A percentile compares a stretch with the other conserved stretches of the same genome.
These are phyloP conservation scores for Ophioceras dolichostomum DNA, from an alignment of 2,329 filamentous ascomycete species.

Conservation along the genomic window DNA sequence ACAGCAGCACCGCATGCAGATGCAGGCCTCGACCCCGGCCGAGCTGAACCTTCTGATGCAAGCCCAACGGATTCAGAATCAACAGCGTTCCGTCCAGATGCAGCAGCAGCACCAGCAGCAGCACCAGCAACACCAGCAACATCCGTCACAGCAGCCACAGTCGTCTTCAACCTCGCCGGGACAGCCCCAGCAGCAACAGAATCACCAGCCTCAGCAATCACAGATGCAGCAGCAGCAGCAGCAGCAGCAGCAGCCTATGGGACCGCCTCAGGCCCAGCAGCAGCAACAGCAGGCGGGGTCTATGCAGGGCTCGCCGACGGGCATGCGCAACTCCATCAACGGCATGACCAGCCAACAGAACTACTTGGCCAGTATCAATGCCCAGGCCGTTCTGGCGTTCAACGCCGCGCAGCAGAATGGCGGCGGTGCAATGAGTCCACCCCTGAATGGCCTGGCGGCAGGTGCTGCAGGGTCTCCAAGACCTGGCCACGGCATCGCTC, in stretches of 20 bases:
- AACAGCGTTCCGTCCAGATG: slow-evolving; percentile 35
- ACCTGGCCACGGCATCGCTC: background rate
- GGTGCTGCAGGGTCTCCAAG: background rate
- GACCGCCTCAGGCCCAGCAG: background rate
- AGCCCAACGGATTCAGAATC: slow-evolving; percentile 54
- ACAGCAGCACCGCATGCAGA: slow-evolving; percentile 47
- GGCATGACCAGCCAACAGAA: slow-evolving; percentile 3
- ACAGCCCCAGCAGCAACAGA: slow-evolving; percentile 11
- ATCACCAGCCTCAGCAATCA: slow-evolving; percentile 9
- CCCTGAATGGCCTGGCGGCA: background rate
- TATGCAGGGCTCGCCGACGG: background rate
- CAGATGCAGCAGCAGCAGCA: slow-evolving; percentile 12
- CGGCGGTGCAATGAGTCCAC: background rate
- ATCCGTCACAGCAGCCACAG: slow-evolving; percentile 10
- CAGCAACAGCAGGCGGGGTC: background rate
- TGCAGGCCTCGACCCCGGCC: slow-evolving; percentile 27
- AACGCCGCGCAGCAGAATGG: background rate
- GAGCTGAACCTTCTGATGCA: slow-evolving; percentile 48
- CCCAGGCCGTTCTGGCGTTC: background rate
- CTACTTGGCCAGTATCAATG: slow-evolving; percentile 2
- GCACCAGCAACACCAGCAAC: slow-evolving; percentile 21
- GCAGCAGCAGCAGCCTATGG: slow-evolving; percentile 8
- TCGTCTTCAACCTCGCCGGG: slow-evolving; percentile 13
- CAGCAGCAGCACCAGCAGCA: slow-evolving; percentile 40
- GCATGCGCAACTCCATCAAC: slow-evolving; percentile 1